Base-by-base conservation (phyloP, 1,139 yeast species). In the Candida sp. region DNA sequence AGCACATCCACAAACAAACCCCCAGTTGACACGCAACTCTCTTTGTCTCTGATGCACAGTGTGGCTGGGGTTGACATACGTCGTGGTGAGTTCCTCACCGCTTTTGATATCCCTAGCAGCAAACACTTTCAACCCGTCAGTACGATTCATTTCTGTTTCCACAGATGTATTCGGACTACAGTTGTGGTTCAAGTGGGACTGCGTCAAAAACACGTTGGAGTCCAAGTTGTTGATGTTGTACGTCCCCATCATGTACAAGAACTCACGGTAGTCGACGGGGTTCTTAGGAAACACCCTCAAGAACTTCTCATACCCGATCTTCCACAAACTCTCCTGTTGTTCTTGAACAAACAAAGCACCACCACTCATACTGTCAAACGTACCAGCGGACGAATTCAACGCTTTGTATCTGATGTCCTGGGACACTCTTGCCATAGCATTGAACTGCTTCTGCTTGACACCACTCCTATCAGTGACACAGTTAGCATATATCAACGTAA, bases 21-120 rank as follows among this genome's bases (percentile, higher is more conserved):
- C 96, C 91, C 92, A 90, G 60, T 88, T 86, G n/a, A 85, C 84
- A 51, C 93, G 72, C 47, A 90, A 71, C 56, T 82, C 86, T 54
- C 89, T 69, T 61, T 84, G 86, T 58, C 97, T 80, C 56, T 85
- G 84, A 44, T 77, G 81, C 6, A 86, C 81, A 3, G 84, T 82
- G 60, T 83, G 85, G 7, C 73, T 67, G 2, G 93, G 90, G 58
- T 88, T 84, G 1, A 90, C 90, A 60, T 90, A 90, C 1, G 88
- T 77, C 1, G 90, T 84, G 0, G 83, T 73, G 46, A 90, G 75
- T 63, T 90, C 96, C 59, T 88, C 92, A 17, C 87, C 89, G 2
- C 80, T 73, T 49, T 70, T 69, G 42, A 90, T 84, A 48, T 82
- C 84, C 47, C 83, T 73, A 25, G 77, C 73, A 0, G 96, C 91